Base-by-base conservation (phyloP, 495 filamentous ascomycete genomes). In the Tuber indicum region DNA sequence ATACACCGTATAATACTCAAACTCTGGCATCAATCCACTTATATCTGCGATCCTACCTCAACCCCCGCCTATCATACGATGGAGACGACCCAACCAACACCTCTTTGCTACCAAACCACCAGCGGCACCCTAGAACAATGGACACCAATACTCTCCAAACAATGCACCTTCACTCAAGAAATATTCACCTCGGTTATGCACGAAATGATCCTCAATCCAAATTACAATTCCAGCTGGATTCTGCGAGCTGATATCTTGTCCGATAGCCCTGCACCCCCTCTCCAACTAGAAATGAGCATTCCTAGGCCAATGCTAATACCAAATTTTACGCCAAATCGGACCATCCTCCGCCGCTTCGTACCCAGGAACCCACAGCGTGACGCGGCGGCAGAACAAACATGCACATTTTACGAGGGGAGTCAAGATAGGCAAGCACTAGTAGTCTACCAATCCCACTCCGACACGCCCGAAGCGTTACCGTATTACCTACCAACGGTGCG, bases 211-310 rank as follows among this genome's bases (percentile, higher is more conserved):
- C 87, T 87, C 71, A 97, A 97, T 84, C 94, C 94, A 12, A 96
- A 97, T 77, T 88, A 95, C 86, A 95, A 92, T 78, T 92, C 92
- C 4, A 91, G 87, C 23, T 91, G 91, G 86, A 87, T 97, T 4
- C 94, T 96, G 82, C 90, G 95, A 36, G 94, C 94, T 17, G 94
- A 98, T 84, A 93, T 97, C 70, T 87, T 93, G 42, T 89, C 87
- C 75, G 87, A 91, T 78, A 74, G 73, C n/a, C 77, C 44, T 75
- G 23, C 83, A 80, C 42, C 19, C 79, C 81, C 70, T 72, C 47
- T 71, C 43, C 46, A 74, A 62, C 1, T 72, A 42, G 75, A 81
- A 76, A 39, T 47, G 72, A 72, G 76, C 82, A 66, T 75, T 62
- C 88, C 85, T 72, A 82, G 73, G 76, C 84, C 85, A n/a, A 78